phyloP scores from a whole-genome alignment of 2,329 filamentous ascomycete genomes.

The Fusarium annulatum region DNA sequence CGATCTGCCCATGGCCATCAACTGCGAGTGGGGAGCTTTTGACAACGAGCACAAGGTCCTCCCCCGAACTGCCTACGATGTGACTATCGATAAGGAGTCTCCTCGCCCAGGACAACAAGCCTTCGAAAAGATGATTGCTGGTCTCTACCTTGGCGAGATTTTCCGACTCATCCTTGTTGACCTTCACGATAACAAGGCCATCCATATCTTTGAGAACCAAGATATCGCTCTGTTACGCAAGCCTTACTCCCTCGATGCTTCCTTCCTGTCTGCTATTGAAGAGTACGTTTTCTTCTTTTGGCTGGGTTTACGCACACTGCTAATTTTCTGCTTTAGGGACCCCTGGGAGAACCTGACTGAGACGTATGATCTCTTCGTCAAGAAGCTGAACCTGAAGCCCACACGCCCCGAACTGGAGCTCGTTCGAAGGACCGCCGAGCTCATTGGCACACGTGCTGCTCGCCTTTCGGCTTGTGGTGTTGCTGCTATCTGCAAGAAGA shows the following conservation, averaged over 20 bases:
- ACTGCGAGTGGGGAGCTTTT: conserved; percentile 97
- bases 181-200: conserved; percentile 80
- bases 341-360: conserved; percentile 95
- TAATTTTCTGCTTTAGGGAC: conserved; percentile 66
- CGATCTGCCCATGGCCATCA: conserved; percentile 90
- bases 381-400: conserved; percentile 76
- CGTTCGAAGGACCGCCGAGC: conserved; percentile 86
- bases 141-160: conserved; percentile 93
- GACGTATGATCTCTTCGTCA: conserved; percentile 83
- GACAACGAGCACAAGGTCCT: conserved; percentile 93
- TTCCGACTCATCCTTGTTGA: conserved; percentile 90
- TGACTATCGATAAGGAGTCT: conserved; percentile 89
- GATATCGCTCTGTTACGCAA: conserved; percentile 84
- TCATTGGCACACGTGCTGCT: conserved; percentile 94
- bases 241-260: conserved; percentile 90
- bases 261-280: conserved; percentile 92
- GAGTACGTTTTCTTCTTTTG: conserved; percentile 66
- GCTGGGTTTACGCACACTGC: background rate
- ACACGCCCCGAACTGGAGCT: conserved; percentile 87
- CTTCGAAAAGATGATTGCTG: conserved; percentile 98
- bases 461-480: conserved; percentile 95
- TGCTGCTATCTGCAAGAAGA: conserved; percentile 97
- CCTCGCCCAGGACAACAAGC: conserved; percentile 93
- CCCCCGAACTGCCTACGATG: conserved; percentile 85
- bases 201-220: conserved; percentile 84